Base-by-base conservation (phyloP, 208 protist genomes). In the Lotmaria passim region DNA sequence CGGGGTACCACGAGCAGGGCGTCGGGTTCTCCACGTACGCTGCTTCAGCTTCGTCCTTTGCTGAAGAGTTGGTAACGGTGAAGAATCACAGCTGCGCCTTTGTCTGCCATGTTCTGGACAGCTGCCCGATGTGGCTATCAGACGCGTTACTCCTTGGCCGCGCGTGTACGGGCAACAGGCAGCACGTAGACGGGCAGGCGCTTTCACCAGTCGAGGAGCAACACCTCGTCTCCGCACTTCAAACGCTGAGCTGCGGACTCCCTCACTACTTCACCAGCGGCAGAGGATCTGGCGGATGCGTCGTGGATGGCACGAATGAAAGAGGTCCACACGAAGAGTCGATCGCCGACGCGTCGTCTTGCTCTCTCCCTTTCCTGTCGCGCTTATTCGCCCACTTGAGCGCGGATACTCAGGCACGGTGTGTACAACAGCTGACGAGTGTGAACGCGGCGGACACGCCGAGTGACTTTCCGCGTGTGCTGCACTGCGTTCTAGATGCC, bases 41-140 rank as follows among this genome's bases (percentile, higher is more conserved):
- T n/a, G n/a, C n/a, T n/a, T 46, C 5, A 7, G 41, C 41, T 39
- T 12, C 36, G 41, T 17, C 41, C 6, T 23, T 12, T 23, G 47
- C 10, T 30, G 47, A 23, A 31, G 47, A 3, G n/a, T 15, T 23
- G 21, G 6, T 24, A 7, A 8, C 7, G n/a, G 21, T 30, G n/a
- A n/a, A n/a, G n/a, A n/a, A n/a, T n/a, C n/a, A 30, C 47, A 52
- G 7, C 24, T 24, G 47, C 47, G 11, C 41, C 53, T 59, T 44
- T 23, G 36, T 61, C 5, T 61, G 56, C 48, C 10, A 23, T 46
- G 56, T 74, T 36, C 59, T 74, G 14, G 51, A 74, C 33, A 36
- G 31, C 14, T 62, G 69, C 59, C 44, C 58, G 8, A 39, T 21
- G 19, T 41, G 19, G 69, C 23, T 61, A 19, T 50, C 51, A 14